Evolutionary conservation across 2,329 filamentous ascomycete genomes (phyloP), one percentile per base, ranked within the genome.

Genomic region (Tolypocladium ophioglossoides): DNA sequence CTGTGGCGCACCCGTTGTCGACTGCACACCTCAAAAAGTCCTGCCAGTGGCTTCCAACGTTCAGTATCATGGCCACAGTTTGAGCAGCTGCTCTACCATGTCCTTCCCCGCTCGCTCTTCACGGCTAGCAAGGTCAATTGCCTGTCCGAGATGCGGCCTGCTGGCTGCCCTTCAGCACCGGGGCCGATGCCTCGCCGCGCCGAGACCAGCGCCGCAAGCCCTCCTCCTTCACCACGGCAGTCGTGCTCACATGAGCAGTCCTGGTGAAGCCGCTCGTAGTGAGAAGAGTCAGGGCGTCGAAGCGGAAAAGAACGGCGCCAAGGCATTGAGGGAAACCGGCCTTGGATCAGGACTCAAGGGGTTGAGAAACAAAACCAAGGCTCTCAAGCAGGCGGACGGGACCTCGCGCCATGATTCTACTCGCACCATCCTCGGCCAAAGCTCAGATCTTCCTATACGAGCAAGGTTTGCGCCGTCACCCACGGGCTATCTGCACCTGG

Each of bases 391-490:
- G 34, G 55, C 57, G 14, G 52, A 48, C 8, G 38, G 48, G 3
- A 12, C 52, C 18, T 44, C 46, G 46, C 41, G 20, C 34, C 8
- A 48, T 32, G 6, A 34, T 5, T 51, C 47, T 14, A 52, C 64
- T 24, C 66, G 59, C 48, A 63, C 60, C 46, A 68, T 72, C 52
- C 61, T 72, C 2, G 69, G 69, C 14, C 65, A 71, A 50, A 63
- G 61, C 83, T 83, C 56, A 78, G 89, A 68, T 89, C 55, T 62
- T 14, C 69, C 70, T 14, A 70, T 72, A 50, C 61, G 70, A 34
- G 65, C 94, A 20, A 85, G 94, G 49, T 99, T 99, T 70, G 94
- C 95, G 1, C 94, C 94, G 0, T 97, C 94, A 1, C 94, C 94
- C 0, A 99, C 94, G 0, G 94, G 94, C 1, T 91, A 92, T 63